These are phyloP conservation scores for Ophiostoma sp. DNA, from an alignment of 2,329 filamentous ascomycete species.

Conservation along the genomic window DNA sequence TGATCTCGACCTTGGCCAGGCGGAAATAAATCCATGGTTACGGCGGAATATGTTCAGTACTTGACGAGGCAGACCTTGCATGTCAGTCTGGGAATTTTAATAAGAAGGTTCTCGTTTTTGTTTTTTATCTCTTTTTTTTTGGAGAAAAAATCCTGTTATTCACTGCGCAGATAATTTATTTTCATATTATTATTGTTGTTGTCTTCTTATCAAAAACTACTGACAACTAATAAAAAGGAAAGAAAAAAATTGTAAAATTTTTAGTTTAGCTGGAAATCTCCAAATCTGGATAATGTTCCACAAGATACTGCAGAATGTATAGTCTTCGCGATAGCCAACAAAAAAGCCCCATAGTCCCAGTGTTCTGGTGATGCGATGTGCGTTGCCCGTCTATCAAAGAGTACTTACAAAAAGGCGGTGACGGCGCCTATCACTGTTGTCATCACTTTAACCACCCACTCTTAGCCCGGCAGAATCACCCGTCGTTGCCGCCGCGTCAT, in stretches of 20 bases:
- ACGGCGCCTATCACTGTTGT: neutral
- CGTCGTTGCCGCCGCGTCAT: neutral
- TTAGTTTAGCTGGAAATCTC: neutral
- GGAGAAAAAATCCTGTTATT: too few species aligned
- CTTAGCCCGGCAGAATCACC: neutral
- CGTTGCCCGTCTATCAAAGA: neutral
- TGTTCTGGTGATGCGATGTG: neutral
- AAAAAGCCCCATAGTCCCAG: neutral
- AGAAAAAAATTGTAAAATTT: neutral
- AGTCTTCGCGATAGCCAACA: neutral
- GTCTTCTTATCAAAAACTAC: too few species aligned
- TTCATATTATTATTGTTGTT: too few species aligned
- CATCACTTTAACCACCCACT: neutral
- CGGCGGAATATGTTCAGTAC: neutral
- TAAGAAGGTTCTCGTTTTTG: too few species aligned
- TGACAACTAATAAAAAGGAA: neutral
- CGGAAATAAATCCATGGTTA: neutral
- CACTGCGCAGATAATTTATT: too few species aligned
- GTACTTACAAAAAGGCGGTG: conserved; percentile 18
- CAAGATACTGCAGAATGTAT: neutral
- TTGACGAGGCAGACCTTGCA: neutral
- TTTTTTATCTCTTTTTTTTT: too few species aligned
- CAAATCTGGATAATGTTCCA: too few species aligned
- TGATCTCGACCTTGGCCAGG: neutral
- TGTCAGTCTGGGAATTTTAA: too few species aligned